Percentiles rank a stretch among this genome's conserved stretches.
Evolutionary conservation across 192 early-diverging fungal species (phyloP).

Genomic region (Gigaspora rosea): DNA sequence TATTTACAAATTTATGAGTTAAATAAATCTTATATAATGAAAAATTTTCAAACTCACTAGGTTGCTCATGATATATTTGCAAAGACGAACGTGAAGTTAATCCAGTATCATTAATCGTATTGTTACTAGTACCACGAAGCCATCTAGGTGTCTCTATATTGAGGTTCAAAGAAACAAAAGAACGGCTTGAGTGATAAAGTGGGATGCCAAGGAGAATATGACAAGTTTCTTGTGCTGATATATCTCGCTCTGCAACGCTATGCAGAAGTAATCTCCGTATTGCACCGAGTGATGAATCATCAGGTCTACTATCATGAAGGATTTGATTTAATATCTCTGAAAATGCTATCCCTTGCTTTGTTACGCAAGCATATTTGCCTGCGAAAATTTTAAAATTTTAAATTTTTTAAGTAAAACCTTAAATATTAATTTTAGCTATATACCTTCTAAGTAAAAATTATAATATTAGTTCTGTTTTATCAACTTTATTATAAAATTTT

Average conservation of each 20-base stretch:
- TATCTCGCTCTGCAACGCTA: too few relatives aligned
- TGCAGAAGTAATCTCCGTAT: background rate
- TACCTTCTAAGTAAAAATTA: too few relatives aligned
- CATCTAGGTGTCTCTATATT: background rate
- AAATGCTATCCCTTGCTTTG: too few relatives aligned
- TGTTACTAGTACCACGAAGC: background rate
- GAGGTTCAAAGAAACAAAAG: background rate
- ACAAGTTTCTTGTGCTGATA: background rate
- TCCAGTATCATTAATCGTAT: background rate
- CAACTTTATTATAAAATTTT: too few relatives aligned
- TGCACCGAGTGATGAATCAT: background rate
- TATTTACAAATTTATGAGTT: background rate
- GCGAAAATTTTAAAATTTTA: too few relatives aligned
- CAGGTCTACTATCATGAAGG: background rate
- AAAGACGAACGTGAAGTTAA: background rate
- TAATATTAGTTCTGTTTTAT: too few relatives aligned
- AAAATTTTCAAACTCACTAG: slow-evolving; percentile 3
- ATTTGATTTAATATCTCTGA: too few relatives aligned
- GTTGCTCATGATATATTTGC: background rate
- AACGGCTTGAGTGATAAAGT: background rate
- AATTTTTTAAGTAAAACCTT: too few relatives aligned
- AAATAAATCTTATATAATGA: background rate
- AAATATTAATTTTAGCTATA: too few relatives aligned
- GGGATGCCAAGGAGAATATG: background rate
- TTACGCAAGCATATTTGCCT: too few relatives aligned